Base-by-base conservation (phyloP, 164 flowering plant genomes). In the Cinnamomum micranthum region DNA sequence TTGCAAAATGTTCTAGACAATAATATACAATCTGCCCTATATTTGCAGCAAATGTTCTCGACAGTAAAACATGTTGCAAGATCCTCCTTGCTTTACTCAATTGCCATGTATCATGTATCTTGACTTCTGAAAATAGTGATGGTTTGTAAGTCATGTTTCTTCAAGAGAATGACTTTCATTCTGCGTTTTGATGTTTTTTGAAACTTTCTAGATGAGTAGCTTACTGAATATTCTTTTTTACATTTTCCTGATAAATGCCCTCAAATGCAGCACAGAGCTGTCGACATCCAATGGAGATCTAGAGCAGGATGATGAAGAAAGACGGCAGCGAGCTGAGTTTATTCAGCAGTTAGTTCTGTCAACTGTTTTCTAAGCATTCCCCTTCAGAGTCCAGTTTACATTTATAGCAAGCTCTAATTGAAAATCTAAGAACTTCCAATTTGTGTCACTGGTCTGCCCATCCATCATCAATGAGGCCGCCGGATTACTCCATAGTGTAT, bases 291-390 rank as follows among this genome's bases (percentile, higher is more conserved):
- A 76, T 69, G 82, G 80, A 79, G 81, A 25, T 72, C 76, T 73
- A 35, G 85, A 85, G 69, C 78, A 85, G 71, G 84, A 85, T n/a
- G 50, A 69, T 19, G 83, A 83, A 79, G 92, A 89, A 83, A 83
- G 71, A 73, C 85, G 65, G 73, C 86, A 82, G 77, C 82, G 82
- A 77, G 89, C 88, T 11, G 85, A 70, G 67, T 93, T 88, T 74
- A 73, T 84, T 67, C 92, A 86, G 77, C 84, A 90, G 75, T 75
- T 93, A 80, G 73, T 93, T 10, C n/a, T 80, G 22, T 90, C 97
- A 33, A 88, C 87, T 77, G 85, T 93, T 74, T 86, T 88, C 81
- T 88, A 75, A 70, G 9, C 22, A 28, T 19, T n/a, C 4, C 41
- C 1, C 35, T 47, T 19, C 28, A 41, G 70, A 35, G 47, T 55